A percentile compares a stretch with the other conserved stretches of the same genome.
phyloP scores from a whole-genome alignment of 768 basidiomycete genomes.

The Amanita rubescens region DNA sequence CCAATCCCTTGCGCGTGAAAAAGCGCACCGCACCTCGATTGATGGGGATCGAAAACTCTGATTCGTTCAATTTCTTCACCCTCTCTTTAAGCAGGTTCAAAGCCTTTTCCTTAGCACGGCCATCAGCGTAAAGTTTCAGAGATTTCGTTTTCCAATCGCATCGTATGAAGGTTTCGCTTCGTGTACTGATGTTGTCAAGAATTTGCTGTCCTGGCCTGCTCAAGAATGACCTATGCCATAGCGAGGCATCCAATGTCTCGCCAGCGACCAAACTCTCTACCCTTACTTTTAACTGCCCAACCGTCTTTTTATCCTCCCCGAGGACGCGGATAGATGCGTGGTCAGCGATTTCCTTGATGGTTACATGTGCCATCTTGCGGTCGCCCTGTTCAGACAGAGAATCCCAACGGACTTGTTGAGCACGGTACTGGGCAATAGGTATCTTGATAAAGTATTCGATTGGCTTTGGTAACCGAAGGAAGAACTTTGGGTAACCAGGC shows the following conservation, averaged over 20 bases:
- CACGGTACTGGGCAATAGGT: slow-evolving; percentile 39
- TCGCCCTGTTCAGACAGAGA: slow-evolving; percentile 30
- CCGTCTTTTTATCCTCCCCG: slow-evolving; percentile 45
- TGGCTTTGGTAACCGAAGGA: slow-evolving; percentile 40
- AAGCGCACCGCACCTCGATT: slow-evolving; percentile 35
- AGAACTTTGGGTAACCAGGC: slow-evolving; percentile 25
- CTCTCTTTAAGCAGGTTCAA: slow-evolving; percentile 38
- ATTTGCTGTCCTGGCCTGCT: slow-evolving; percentile 24
- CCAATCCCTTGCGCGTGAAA: slow-evolving; percentile 44
- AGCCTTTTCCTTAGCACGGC: slow-evolving; percentile 31
- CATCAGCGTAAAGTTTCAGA: slow-evolving; percentile 41
- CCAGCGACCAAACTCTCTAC: slow-evolving; percentile 50
- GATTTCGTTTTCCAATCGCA: slow-evolving; percentile 37
- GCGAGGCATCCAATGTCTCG: slow-evolving; percentile 33
- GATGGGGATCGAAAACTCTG: slow-evolving; percentile 35
- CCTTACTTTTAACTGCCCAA: slow-evolving; percentile 53
- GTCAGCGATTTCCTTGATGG: slow-evolving; percentile 16
- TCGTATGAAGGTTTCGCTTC: slow-evolving; percentile 36
- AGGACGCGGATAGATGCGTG: slow-evolving; percentile 36
- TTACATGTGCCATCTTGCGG: slow-evolving; percentile 27
- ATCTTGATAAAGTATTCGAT: slow-evolving; percentile 45
- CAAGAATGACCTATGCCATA: slow-evolving; percentile 45
- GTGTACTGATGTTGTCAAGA: slow-evolving; percentile 23
- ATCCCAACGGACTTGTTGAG: slow-evolving; percentile 45
- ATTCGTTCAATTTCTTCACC: slow-evolving; percentile 36